A percentile compares a stretch with the other conserved stretches of the same genome.
These are phyloP conservation scores for Escovopsis sp. DNA, from an alignment of 2,329 filamentous ascomycete species.

Conservation along the genomic window DNA sequence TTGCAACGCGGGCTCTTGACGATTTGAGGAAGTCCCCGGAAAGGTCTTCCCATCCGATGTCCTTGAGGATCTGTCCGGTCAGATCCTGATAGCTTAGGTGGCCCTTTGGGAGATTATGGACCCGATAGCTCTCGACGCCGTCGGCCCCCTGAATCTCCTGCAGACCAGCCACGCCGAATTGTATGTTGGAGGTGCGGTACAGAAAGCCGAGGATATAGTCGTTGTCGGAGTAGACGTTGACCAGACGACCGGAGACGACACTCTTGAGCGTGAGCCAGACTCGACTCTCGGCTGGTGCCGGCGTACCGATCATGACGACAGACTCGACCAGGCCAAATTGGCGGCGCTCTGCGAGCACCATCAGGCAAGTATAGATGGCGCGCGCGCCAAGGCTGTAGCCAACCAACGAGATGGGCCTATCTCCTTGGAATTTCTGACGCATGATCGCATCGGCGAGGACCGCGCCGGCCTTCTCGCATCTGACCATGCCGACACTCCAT, in stretches of 20 bases:
- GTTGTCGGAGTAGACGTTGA: slow-evolving; percentile 79
- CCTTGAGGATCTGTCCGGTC: slow-evolving; percentile 48
- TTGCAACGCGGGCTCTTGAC: slow-evolving; percentile 6
- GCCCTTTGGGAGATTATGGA: slow-evolving; percentile 48
- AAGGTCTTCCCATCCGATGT: slow-evolving; percentile 54
- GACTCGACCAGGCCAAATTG: slow-evolving; percentile 80
- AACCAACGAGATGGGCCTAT: slow-evolving; percentile 64
- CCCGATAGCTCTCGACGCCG: slow-evolving; percentile 52
- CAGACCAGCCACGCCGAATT: slow-evolving; percentile 72
- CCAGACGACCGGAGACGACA: slow-evolving; percentile 66
- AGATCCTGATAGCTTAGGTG: slow-evolving; percentile 58
- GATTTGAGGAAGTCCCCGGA: slow-evolving; percentile 19
- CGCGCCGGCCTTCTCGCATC: slow-evolving; percentile 56
- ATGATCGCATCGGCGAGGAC: slow-evolving; percentile 70
- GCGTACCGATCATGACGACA: slow-evolving; percentile 70
- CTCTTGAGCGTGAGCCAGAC: slow-evolving; percentile 67
- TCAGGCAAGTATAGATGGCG: slow-evolving; percentile 71
- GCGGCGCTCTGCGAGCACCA: slow-evolving; percentile 60
- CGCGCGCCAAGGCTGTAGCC: slow-evolving; percentile 73
- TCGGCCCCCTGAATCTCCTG: slow-evolving; percentile 55
- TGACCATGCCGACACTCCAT: slow-evolving; percentile 60
- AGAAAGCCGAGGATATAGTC: slow-evolving; percentile 83
- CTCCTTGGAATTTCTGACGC: slow-evolving; percentile 61
- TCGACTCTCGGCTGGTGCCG: slow-evolving; percentile 53
- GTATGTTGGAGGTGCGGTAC: slow-evolving; percentile 67